These are phyloP conservation scores for Trichophyton simii DNA, from an alignment of 2,329 filamentous ascomycete species.

Conservation along the genomic window DNA sequence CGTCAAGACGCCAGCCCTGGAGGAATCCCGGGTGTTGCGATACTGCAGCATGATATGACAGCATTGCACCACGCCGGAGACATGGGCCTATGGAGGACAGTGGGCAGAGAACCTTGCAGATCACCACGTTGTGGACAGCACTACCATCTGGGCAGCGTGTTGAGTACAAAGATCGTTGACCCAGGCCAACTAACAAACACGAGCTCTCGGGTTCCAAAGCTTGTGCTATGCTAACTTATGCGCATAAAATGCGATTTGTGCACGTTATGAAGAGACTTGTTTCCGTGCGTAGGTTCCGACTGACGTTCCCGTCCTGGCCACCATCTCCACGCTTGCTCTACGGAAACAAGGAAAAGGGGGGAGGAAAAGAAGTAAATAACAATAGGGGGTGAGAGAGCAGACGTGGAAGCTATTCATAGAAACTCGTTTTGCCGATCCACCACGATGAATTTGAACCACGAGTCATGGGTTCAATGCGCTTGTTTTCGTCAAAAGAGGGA, in stretches of 20 bases:
- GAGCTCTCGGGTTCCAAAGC: not conserved
- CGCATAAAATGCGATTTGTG: not conserved
- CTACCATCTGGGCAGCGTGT: too few species aligned
- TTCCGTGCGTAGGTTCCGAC: not conserved
- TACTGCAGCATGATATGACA: too few species aligned
- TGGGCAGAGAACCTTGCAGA: too few species aligned
- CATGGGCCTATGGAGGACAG: too few species aligned
- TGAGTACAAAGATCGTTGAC: not conserved
- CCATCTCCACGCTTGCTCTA: not conserved
- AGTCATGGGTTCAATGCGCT: not conserved
- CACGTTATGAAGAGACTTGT: not conserved
- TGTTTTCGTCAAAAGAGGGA: too few species aligned
- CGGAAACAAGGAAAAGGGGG: not conserved
- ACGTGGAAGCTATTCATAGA: not conserved
- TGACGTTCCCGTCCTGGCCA: not conserved
- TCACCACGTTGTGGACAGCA: too few species aligned
- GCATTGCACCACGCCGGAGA: too few species aligned
- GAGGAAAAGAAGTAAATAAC: too few species aligned
- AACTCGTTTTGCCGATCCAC: not conserved
- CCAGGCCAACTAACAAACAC: not conserved
- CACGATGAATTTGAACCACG: not conserved
- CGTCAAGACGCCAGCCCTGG: too few species aligned
- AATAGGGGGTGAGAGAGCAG: not conserved
- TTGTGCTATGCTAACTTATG: not conserved
- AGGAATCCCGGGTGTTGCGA: too few species aligned